Evolutionary conservation across 306 rosid genomes (phyloP).

Genomic region (Sicyos baderoa): DNA sequence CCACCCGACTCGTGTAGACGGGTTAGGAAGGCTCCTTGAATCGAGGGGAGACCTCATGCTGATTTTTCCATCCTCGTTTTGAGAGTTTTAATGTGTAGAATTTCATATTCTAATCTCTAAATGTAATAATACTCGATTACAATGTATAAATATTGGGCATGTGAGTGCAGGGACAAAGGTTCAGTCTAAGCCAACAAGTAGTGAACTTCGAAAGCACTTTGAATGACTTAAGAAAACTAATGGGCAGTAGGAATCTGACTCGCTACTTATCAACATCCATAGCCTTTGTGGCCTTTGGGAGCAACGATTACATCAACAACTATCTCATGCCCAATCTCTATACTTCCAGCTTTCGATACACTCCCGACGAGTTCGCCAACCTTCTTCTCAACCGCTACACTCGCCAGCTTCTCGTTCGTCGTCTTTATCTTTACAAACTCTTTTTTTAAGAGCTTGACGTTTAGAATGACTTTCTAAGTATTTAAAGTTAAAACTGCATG

Average conservation of each 20-base stretch:
- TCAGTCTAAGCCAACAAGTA: constrained; percentile 41
- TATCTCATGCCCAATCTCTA: constrained; percentile 49
- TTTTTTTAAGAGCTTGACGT: too few relatives aligned
- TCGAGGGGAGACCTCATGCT: too few relatives aligned
- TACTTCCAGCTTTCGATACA: constrained; percentile 35
- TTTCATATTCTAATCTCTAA: too few relatives aligned
- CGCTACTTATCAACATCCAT: constrained; percentile 37
- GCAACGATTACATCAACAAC: constrained; percentile 74
- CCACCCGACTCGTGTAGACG: too few relatives aligned
- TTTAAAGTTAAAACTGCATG: background rate
- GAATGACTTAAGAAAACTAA: constrained; percentile 29
- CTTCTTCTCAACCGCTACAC: constrained; percentile 50
- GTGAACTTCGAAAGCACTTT: constrained; percentile 40
- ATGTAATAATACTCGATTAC: too few relatives aligned
- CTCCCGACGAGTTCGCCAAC: constrained; percentile 40
- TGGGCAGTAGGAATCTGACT: constrained; percentile 29
- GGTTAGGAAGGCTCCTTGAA: too few relatives aligned
- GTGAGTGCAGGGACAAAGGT: constrained; percentile 45
- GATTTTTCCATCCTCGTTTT: too few relatives aligned
- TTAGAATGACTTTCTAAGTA: background rate
- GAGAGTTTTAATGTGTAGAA: too few relatives aligned
- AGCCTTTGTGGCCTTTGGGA: constrained; percentile 44
- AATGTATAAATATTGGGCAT: too few relatives aligned
- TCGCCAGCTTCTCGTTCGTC: constrained; percentile 37
- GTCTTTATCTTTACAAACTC: background rate